phyloP scores from a whole-genome alignment of 2,329 filamentous ascomycete species.

The Clarireedia paspali region DNA sequence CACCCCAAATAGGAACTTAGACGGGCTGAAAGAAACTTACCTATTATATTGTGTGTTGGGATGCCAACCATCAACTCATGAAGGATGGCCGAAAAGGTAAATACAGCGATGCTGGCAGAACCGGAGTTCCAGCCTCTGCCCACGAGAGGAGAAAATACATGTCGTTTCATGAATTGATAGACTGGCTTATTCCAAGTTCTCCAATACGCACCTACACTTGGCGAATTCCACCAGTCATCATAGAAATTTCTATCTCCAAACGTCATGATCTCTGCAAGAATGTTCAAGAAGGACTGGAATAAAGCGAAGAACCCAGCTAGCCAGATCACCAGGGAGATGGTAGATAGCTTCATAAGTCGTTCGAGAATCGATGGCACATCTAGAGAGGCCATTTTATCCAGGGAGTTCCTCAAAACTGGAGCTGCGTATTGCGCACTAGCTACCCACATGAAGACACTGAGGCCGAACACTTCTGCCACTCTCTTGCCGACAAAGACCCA shows the following conservation, averaged over 20 bases:
- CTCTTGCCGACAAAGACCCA: slow-evolving; percentile 87
- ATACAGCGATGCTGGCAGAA: slow-evolving; percentile 72
- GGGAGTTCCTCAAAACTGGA: slow-evolving; percentile 80
- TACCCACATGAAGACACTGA: slow-evolving; percentile 91
- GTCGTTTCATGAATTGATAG: slow-evolving; percentile 91
- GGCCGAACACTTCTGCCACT: slow-evolving; percentile 64
- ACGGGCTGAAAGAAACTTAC: slow-evolving; percentile 37
- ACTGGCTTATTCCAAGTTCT: slow-evolving; percentile 97
- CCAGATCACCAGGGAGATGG: slow-evolving; percentile 94
- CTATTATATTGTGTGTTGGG: slow-evolving; percentile 88
- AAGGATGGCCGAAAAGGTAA: slow-evolving; percentile 78
- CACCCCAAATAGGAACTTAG: not conserved
- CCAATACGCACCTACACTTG: slow-evolving; percentile 83
- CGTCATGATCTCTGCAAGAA: slow-evolving; percentile 77
- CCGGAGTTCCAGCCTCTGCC: slow-evolving; percentile 70
- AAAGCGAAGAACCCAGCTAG: slow-evolving; percentile 94
- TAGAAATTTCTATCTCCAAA: slow-evolving; percentile 96
- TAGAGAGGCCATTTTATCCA: slow-evolving; percentile 76
- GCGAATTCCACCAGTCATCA: slow-evolving; percentile 96
- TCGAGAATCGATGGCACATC: slow-evolving; percentile 79
- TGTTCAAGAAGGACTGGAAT: slow-evolving; percentile 90
- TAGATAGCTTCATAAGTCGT: slow-evolving; percentile 87
- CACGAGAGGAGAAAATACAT: slow-evolving; percentile 83
- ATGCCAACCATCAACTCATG: slow-evolving; percentile 91
- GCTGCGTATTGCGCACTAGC: slow-evolving; percentile 90